Evolutionary conservation across 2,329 filamentous ascomycete genomes (phyloP).

Genomic region (Xylaria sp.): DNA sequence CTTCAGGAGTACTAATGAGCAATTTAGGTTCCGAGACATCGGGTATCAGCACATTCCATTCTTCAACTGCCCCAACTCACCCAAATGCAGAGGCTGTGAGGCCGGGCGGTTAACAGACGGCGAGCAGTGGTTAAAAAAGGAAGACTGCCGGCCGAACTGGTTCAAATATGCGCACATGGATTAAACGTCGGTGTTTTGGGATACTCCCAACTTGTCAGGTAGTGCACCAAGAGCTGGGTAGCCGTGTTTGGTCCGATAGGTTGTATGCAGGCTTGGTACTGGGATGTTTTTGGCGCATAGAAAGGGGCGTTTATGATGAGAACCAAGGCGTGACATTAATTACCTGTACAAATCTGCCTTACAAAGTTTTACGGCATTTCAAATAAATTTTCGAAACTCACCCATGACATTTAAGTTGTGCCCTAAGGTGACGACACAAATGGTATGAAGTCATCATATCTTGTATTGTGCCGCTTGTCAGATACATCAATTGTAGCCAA

Average conservation of each 20-base stretch:
- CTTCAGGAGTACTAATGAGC: conserved; percentile 37
- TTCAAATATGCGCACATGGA: conserved; percentile 93
- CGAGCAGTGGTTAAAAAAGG: conserved; percentile 82
- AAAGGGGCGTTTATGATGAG: conserved; percentile 37
- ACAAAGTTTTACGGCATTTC: conserved; percentile 33
- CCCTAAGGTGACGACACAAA: conserved; percentile 8
- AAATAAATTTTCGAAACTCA: conserved; percentile 17
- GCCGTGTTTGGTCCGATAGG: conserved; percentile 15
- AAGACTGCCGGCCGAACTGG: conserved; percentile 96
- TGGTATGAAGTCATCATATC: not conserved
- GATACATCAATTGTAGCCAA: conserved; percentile 54
- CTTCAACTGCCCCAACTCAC: conserved; percentile 97
- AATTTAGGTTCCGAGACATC: conserved; percentile 92
- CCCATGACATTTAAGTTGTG: conserved; percentile 7
- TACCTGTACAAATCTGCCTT: conserved; percentile 37
- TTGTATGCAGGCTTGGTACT: conserved; percentile 26
- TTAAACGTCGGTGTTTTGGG: conserved; percentile 52
- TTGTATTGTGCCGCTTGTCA: not conserved
- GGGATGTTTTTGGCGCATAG: conserved; percentile 38
- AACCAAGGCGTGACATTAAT: conserved; percentile 34
- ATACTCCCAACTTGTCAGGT: conserved; percentile 37
- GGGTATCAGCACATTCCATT: conserved; percentile 98
- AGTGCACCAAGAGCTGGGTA: conserved; percentile 41
- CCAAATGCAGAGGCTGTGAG: conserved; percentile 90
- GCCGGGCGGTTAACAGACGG: conserved; percentile 90